Base-by-base conservation (phyloP, 768 basidiomycete species). In the Kwoniella mangroviensis region DNA sequence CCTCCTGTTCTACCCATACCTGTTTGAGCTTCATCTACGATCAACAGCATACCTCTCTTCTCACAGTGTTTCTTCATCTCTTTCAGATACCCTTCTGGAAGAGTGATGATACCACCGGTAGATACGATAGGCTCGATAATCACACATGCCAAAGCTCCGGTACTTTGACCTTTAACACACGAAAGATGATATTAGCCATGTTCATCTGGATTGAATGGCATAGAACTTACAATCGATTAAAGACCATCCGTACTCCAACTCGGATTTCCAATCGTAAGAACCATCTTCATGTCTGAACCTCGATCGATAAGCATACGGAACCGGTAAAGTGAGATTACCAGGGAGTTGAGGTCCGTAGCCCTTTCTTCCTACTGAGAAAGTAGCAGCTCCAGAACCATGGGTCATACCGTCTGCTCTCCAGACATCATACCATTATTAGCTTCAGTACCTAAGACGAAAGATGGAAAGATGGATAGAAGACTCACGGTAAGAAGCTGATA, bases 11-110 rank as follows among this genome's bases (percentile, higher is more conserved):
- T 68, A 26, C 62, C 75, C 45, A 70, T 63, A 10, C 78, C 78
- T 2, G 78, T 79, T 64, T 79, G 78, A 13, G 78, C 78, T 54
- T 79, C 78, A 51, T 79, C 78, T 13, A 79, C 58, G 45, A 79
- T 77, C 15, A 79, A 58, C 21, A 77, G 73, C 76, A 79, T 77
- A 2, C 73, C 74, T 41, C 78, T n/a, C 26, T 65, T 68, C 65
- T 71, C 68, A 65, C 78, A 79, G 34, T 79, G 72, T 19, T 51
- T 52, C 28, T 75, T 73, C 59, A 79, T 41, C 12, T 70, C 74
- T 41, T 59, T 65, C 21, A 79, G 65, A 62, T 79, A 79, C 5
- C 78, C 78, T 17, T 63, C 51, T 0, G 78, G 78, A 9, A 79
- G 69, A 24, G 69, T 73, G 17, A 79, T 67, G 17, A 79, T 67